A percentile compares a stretch with the other conserved stretches of the same genome.
phyloP scores from a whole-genome alignment of 2,329 filamentous ascomycete species.

The Alternaria dauci region DNA sequence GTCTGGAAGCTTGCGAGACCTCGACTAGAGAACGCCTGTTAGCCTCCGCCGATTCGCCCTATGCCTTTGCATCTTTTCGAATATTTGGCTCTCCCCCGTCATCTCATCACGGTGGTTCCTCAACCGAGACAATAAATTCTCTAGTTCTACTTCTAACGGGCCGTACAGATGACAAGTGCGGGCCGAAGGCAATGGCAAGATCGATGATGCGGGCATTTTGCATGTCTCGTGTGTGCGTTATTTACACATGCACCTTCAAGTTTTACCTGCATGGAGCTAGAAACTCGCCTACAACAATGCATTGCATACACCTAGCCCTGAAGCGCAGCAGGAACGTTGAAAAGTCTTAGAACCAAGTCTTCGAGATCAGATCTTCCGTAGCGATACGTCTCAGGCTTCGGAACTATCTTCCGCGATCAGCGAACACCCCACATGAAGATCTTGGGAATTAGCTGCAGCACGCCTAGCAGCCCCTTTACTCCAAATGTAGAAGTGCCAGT shows the following conservation, averaged over 20 bases:
- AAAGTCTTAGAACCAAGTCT: background rate
- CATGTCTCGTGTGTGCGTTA: background rate
- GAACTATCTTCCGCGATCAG: slow-evolving; percentile 2
- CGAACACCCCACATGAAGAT: slow-evolving; percentile 1
- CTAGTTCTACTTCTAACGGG: slow-evolving; percentile 4
- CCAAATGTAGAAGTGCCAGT: slow-evolving; percentile 8
- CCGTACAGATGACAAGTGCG: slow-evolving; percentile 8
- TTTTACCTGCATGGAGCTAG: background rate
- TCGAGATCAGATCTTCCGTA: background rate
- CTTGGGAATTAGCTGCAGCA: slow-evolving; percentile 2
- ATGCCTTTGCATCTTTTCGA: background rate
- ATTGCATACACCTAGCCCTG: background rate
- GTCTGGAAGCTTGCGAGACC: background rate
- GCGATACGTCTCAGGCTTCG: background rate
- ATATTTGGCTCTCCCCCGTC: background rate
- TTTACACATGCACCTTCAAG: background rate
- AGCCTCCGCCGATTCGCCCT: background rate
- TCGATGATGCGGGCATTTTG: slow-evolving; percentile 18
- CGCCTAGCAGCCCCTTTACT: background rate
- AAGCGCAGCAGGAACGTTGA: background rate
- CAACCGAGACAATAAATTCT: background rate
- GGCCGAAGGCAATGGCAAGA: slow-evolving; percentile 14
- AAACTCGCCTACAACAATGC: background rate
- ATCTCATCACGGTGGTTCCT: slow-evolving; percentile 3
- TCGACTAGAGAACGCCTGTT: background rate